Evolutionary conservation across 768 basidiomycete species (phyloP), one percentile per base, ranked within the genome.

Genomic region (Roridomyces roridus): DNA sequence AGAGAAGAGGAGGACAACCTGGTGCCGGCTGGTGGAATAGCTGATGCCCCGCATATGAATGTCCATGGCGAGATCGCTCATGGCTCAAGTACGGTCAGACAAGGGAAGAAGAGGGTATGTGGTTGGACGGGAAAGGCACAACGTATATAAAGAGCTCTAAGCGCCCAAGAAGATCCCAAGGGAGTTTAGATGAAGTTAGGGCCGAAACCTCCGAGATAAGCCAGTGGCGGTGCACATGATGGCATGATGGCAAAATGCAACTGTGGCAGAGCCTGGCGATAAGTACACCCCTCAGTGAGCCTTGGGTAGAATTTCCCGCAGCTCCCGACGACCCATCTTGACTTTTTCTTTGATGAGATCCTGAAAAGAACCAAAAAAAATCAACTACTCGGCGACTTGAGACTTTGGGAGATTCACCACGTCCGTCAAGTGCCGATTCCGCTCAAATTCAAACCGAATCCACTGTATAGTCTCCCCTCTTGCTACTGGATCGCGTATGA

Each of bases 381-480:
- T 11, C 31, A 15, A 15, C 15, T 34, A 11, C 31, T 34, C 15
- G 11, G 7, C 10, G 31, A 11, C 3, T 11, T 34, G 31, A 34
- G 3, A 3, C 31, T n/a, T n/a, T n/a, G n/a, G n/a, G 36, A 36
- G 10, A 50, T 65, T 49, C 64, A 92, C 91, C 59, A 76, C 69
- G 66, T 92, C 86, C 11, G 76, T 68, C 36, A 89, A 65, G 65
- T 85, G 68, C 55, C 70, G 79, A 63, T 85, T 86, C 55, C 84
- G 76, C 66, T 91, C 86, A 62, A 92, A 83, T 70, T 92, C 89
- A 45, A 73, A 66, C 25, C 91, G 85, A 70, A 92, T 83, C 89
- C 91, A 93, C 20, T 69, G 65, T 7, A 91, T 71, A 0, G 90
- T 90, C 64, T 92, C 90, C 56, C 71, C 70, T 56, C 91, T 81